These are phyloP conservation scores for Pistacia integerrima DNA, from an alignment of 345 rosid species.

Conservation along the genomic window DNA sequence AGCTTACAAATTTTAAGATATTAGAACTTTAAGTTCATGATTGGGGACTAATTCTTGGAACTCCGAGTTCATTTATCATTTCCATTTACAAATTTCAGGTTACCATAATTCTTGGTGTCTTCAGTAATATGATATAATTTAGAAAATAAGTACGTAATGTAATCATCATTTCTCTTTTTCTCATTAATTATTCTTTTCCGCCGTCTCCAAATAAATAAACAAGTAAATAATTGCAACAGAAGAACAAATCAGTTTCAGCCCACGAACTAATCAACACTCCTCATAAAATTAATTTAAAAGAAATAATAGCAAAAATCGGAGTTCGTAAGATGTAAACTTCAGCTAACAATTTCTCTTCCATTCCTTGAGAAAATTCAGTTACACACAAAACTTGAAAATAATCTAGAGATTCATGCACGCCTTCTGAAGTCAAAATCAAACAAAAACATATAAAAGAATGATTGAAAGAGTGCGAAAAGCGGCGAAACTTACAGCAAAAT, in stretches of 20 bases:
- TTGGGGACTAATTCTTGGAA: no score
- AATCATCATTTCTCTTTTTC: neutral
- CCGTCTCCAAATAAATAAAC: neutral
- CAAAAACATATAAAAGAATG: neutral
- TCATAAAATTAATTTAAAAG: neutral
- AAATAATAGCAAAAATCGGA: no score
- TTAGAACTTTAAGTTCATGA: no score
- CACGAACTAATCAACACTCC: neutral
- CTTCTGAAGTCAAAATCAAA: neutral
- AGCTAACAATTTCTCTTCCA: neutral
- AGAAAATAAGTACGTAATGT: no score
- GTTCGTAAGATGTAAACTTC: neutral
- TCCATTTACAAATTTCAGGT: no score
- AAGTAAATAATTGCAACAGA: neutral
- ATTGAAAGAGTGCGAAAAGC: neutral
- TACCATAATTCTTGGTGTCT: no score
- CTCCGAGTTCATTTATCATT: no score
- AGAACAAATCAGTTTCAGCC: no score
- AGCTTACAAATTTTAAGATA: no score
- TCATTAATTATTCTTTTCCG: neutral
- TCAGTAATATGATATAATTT: no score
- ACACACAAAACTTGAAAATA: neutral
- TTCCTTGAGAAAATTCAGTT: neutral
- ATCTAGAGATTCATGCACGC: neutral
- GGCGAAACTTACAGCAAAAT: conserved; percentile 70